Conservation (phyloP, 306 rosid species). For the Cercis canadensis region DNA sequence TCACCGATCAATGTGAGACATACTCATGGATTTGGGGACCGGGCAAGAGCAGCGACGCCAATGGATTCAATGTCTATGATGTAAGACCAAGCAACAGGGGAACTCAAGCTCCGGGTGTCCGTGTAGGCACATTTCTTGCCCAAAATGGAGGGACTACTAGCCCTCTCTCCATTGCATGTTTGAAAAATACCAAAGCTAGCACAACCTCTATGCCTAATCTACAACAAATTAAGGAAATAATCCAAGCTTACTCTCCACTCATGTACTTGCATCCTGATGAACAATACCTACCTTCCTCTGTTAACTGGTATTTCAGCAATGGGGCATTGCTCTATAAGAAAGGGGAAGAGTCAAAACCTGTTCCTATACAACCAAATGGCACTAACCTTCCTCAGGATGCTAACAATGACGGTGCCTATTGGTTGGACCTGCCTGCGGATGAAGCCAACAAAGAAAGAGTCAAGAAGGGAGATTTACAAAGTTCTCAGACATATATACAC, state of each 20-base stretch:
- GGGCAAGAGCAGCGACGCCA: neutral
- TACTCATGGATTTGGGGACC: conserved; percentile 62
- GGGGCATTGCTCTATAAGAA: conserved; percentile 55
- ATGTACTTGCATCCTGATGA: conserved; percentile 60
- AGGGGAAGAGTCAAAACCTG: conserved; percentile 44
- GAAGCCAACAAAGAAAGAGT: conserved; percentile 43
- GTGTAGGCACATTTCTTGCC: conserved; percentile 52
- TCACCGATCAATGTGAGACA: conserved; percentile 51
- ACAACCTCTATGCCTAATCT: conserved; percentile 48
- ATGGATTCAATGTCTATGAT: conserved; percentile 46
- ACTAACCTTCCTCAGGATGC: conserved; percentile 60
- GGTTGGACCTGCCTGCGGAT: conserved; percentile 59
- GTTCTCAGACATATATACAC: conserved; percentile 49
- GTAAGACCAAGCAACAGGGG: conserved; percentile 52
- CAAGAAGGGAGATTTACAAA: conserved; percentile 49
- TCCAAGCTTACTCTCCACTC: conserved; percentile 55
- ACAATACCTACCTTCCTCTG: conserved; percentile 56
- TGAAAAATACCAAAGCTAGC: conserved; percentile 45
- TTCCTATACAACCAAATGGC: conserved; percentile 43
- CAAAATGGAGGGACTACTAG: conserved; percentile 21
- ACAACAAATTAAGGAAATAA: conserved; percentile 42
- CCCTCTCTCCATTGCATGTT: conserved; percentile 43
- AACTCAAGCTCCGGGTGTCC: conserved; percentile 46
- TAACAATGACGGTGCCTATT: conserved; percentile 52
- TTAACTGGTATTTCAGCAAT: conserved; percentile 54